A percentile compares a stretch with the other conserved stretches of the same genome.
Conservation (phyloP, 768 basidiomycete species). For the Russula abietina region DNA sequence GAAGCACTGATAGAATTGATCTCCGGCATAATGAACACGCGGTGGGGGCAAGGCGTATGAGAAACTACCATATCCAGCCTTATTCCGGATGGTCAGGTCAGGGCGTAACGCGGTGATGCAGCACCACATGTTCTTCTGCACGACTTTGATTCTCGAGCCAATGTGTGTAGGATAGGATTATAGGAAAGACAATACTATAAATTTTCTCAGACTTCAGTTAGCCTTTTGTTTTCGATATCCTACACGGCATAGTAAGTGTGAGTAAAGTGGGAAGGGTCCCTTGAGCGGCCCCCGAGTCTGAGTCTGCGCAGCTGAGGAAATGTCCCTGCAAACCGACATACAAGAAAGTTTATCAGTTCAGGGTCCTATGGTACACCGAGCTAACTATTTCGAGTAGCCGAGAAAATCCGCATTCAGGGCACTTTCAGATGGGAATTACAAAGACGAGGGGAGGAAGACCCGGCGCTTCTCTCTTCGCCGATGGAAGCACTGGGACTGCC, state of each 20-base stretch:
- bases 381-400: constrained; percentile 17
- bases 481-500: constrained; percentile 13
- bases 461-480: constrained; percentile 3
- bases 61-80: constrained; percentile 8
- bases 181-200: background rate
- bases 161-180: background rate
- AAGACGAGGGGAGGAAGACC: background rate
- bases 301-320: background rate
- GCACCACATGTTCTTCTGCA: background rate
- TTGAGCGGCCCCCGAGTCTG: background rate
- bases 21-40: constrained; percentile 9
- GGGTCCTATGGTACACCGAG: background rate
- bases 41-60: constrained; percentile 13
- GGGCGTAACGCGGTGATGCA: constrained; percentile 1
- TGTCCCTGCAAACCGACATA: background rate
- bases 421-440: background rate
- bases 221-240: background rate
- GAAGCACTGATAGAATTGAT: constrained; percentile 3
- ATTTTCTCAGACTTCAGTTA: background rate
- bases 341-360: constrained; percentile 12
- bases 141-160: background rate
- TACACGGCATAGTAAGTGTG: background rate
- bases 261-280: constrained; percentile 8
- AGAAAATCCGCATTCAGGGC: background rate
- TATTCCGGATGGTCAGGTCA: background rate